A percentile compares a stretch with the other conserved stretches of the same genome.
phyloP scores from a whole-genome alignment of 108 stramenopile species.

The Conticribra guillardii region DNA sequence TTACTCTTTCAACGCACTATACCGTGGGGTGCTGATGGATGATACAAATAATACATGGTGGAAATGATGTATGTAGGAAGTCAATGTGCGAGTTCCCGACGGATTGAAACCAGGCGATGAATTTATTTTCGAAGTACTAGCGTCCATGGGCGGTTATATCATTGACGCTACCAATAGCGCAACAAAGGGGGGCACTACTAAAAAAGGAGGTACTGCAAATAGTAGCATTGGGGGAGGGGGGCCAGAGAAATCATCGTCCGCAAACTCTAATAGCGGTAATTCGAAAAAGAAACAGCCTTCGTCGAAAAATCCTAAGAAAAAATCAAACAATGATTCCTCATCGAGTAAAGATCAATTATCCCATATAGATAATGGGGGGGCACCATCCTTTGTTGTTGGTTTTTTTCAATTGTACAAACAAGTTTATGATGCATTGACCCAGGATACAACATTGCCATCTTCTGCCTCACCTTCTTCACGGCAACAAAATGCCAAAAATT shows the following conservation, averaged over 20 bases:
- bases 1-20: no score
- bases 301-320: slow-evolving; percentile 50
- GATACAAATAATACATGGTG: no score
- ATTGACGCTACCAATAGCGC: no score
- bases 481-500: background rate
- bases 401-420: slow-evolving; percentile 29
- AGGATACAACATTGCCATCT: slow-evolving; percentile 12
- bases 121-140: slow-evolving; percentile 64
- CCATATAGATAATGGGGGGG: background rate
- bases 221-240: background rate
- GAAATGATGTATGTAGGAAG: no score
- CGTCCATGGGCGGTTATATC: no score
- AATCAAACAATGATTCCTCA: slow-evolving; percentile 7
- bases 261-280: background rate
- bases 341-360: slow-evolving; percentile 2
- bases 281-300: slow-evolving; percentile 13
- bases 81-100: slow-evolving; percentile 58
- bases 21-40: no score
- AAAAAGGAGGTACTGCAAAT: background rate
- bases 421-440: slow-evolving; percentile 12
- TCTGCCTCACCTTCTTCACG: background rate
- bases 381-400: slow-evolving; percentile 24
- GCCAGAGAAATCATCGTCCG: background rate
- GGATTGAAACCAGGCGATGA: slow-evolving; percentile 58
- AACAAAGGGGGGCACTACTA: slow-evolving; percentile 21